phyloP scores from a whole-genome alignment of 306 rosid species.

The Astragalus glycyphyllos region DNA sequence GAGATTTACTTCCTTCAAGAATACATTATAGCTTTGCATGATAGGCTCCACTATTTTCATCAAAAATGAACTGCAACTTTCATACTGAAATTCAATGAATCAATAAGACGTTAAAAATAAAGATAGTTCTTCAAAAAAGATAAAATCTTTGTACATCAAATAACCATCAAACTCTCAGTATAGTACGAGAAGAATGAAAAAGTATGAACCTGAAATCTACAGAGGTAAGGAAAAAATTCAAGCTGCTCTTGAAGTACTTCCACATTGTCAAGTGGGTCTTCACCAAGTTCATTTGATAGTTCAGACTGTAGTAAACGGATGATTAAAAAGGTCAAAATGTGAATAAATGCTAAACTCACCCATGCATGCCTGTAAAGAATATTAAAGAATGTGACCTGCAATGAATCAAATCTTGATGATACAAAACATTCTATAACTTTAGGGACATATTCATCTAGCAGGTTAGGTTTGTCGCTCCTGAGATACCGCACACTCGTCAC shows the following conservation, averaged over 20 bases:
- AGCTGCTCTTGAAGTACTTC: constrained; percentile 59
- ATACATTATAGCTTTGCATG: constrained; percentile 50
- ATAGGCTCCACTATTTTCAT: constrained; percentile 56
- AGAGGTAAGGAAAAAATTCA: constrained; percentile 56
- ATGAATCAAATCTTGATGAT: constrained; percentile 55
- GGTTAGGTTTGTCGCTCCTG: constrained; percentile 55
- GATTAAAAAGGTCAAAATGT: constrained; percentile 7
- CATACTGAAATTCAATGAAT: constrained; percentile 52
- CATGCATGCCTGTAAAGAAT: background rate
- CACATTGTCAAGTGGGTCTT: constrained; percentile 55
- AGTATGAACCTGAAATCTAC: constrained; percentile 54
- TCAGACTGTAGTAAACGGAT: constrained; percentile 46
- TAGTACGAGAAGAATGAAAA: constrained; percentile 22
- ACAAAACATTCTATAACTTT: constrained; percentile 56
- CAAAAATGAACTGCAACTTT: constrained; percentile 54
- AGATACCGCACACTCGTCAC: constrained; percentile 51
- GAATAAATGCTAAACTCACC: constrained; percentile 15
- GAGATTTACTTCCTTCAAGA: constrained; percentile 42
- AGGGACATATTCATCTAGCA: constrained; percentile 55
- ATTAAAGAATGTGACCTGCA: constrained; percentile 47
- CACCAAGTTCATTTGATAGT: constrained; percentile 53
- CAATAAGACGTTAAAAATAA: constrained; percentile 17
- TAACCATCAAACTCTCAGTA: constrained; percentile 11
- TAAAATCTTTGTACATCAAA: background rate
- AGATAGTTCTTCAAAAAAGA: constrained; percentile 24